Conservation (phyloP, 352 stramenopile species). For the Saprolegnia diclina region DNA sequence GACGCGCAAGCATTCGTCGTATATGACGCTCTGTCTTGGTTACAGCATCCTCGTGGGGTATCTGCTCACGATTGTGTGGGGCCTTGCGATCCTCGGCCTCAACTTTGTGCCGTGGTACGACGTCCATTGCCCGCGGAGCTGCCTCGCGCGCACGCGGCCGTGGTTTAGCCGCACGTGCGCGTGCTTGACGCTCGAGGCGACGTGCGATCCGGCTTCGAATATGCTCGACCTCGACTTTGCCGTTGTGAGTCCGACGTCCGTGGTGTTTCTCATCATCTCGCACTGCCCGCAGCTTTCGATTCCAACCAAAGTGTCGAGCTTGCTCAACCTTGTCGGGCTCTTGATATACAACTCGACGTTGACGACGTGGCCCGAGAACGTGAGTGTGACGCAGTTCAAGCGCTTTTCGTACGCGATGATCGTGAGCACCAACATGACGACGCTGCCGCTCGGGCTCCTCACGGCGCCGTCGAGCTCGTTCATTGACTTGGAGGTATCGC, state of each 20-base stretch:
- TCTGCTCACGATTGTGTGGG: background rate
- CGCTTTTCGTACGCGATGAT: background rate
- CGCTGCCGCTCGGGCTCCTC: background rate
- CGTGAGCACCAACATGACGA: background rate
- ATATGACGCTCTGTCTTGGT: background rate
- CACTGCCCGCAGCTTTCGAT: slow-evolving; percentile 28
- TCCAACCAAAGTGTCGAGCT: slow-evolving; percentile 4
- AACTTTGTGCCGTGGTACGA: background rate
- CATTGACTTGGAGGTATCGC: background rate
- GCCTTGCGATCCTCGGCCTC: background rate
- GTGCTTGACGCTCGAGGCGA: background rate
- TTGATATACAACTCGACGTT: slow-evolving; percentile 30
- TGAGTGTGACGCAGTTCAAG: background rate
- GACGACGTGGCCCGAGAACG: slow-evolving; percentile 18
- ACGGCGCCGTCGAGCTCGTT: background rate
- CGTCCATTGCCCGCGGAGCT: background rate
- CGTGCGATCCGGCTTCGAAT: background rate
- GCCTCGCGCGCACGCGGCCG: background rate
- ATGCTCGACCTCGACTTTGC: background rate
- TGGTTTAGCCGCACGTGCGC: background rate
- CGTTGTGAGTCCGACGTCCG: background rate
- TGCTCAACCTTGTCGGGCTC: slow-evolving; percentile 11
- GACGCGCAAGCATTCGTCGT: too few species aligned
- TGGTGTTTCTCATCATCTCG: slow-evolving; percentile 24
- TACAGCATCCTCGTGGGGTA: background rate